These are phyloP conservation scores for Austropuccinia psidii DNA, from an alignment of 1,284 basidiomycete genomes.

Conservation along the genomic window DNA sequence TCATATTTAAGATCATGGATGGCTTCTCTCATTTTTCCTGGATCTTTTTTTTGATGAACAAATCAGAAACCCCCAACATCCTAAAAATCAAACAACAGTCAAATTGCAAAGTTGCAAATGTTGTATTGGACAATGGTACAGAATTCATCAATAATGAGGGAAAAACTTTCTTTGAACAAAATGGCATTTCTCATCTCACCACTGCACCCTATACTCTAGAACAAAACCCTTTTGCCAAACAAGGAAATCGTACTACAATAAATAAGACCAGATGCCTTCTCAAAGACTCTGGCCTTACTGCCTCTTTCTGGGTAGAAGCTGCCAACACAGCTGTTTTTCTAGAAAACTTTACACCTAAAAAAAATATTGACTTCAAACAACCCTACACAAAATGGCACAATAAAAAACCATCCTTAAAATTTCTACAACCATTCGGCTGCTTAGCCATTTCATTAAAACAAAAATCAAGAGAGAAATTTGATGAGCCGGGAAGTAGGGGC, in stretches of 20 bases:
- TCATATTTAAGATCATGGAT: neutral
- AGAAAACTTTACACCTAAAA: slow-evolving; percentile 42
- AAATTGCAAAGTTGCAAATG: neutral
- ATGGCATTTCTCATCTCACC: neutral
- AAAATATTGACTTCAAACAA: neutral
- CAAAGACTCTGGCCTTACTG: slow-evolving; percentile 42
- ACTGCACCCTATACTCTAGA: slow-evolving; percentile 2
- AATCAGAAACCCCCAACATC: neutral
- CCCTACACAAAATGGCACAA: neutral
- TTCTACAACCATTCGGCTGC: neutral
- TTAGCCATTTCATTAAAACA: neutral
- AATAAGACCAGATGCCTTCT: slow-evolving; percentile 44
- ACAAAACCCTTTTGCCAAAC: neutral
- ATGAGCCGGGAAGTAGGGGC: neutral
- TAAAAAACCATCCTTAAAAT: neutral
- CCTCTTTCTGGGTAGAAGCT: slow-evolving; percentile 47
- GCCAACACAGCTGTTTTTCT: slow-evolving; percentile 46
- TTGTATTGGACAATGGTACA: slow-evolving; percentile 1
- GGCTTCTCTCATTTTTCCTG: neutral
- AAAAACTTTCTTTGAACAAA: neutral
- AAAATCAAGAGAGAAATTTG: neutral
- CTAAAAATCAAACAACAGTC: too few relatives aligned
- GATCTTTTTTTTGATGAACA: neutral
- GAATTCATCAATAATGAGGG: neutral
- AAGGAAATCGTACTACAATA: slow-evolving; percentile 35